A percentile compares a stretch with the other conserved stretches of the same genome.
These are phyloP conservation scores for Cyclotella distinguenda DNA, from an alignment of 108 stramenopile genomes.

Conservation along the genomic window DNA sequence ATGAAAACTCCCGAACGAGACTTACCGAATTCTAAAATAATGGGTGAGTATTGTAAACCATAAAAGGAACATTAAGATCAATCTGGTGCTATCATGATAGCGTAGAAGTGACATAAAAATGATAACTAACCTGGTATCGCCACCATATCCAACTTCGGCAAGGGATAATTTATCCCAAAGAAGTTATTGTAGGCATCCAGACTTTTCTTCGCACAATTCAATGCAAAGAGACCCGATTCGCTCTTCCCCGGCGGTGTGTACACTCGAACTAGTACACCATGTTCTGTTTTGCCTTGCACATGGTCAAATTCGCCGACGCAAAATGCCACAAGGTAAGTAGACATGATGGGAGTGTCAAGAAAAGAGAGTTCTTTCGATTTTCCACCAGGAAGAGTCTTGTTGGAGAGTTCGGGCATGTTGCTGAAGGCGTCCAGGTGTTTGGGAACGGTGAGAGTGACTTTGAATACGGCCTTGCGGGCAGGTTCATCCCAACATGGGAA, in stretches of 20 bases:
- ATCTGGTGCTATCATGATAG: too few species aligned
- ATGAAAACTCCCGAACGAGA: too few species aligned
- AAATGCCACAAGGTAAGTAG: conserved; percentile 91
- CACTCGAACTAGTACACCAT: conserved; percentile 88
- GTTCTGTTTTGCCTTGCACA: conserved; percentile 60
- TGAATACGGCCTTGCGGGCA: conserved; percentile 90
- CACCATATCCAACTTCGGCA: conserved; percentile 96
- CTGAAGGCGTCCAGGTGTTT: conserved; percentile 75
- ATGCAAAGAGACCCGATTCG: conserved; percentile 76
- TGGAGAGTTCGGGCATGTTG: conserved; percentile 95
- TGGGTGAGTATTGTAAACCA: too few species aligned
- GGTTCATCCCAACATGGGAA: conserved; percentile 99
- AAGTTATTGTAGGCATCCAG: conserved; percentile 90
- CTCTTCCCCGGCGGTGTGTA: conserved; percentile 93
- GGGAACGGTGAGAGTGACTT: conserved; percentile 79
- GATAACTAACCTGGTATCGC: conserved; percentile 95
- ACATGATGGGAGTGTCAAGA: conserved; percentile 89
- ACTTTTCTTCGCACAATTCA: conserved; percentile 75
- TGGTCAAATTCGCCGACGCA: conserved; percentile 93
- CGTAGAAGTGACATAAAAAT: too few species aligned
- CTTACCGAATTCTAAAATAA: too few species aligned
- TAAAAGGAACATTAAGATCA: too few species aligned
- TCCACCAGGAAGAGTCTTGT: conserved; percentile 48
- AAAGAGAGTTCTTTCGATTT: conserved; percentile 62
- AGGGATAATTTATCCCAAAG: conserved; percentile 88